Base-by-base conservation (phyloP, 805 yeast genomes). In the Starmera pachycereana region DNA sequence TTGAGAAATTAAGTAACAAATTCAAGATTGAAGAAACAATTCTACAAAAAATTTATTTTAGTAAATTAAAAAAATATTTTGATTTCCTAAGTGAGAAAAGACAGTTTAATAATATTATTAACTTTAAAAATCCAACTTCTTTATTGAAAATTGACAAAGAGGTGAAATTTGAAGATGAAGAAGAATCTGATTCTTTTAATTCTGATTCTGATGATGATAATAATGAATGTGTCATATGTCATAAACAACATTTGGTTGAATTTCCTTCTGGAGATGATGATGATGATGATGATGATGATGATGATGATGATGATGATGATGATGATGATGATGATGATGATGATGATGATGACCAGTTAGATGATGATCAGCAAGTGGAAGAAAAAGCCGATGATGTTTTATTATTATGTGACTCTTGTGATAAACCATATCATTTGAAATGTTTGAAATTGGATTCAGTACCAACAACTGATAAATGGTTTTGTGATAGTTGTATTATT, bases 401-500 rank as follows among this genome's bases (percentile, higher is more conserved):
- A 18, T 52, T 75, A 7, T 22, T 22, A 6, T 89, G 96, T 57
- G 84, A 79, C 49, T 81, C 81, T 32, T 89, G 96, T 53, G 76
- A 81, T 43, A 70, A 69, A 38, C 71, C 74, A 1, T 86, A 64
- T 57, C 96, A 89, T 57, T 65, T 68, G 60, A 60, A 63, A 32
- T 87, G 95, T 53, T 61, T 87, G 27, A 22, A 22, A 22, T 22
- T 22, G 9, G 27, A 22, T 8, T 22, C 27, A 22, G 27, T 22
- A 22, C 27, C 27, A 22, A 22, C 27, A 22, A 22, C 6, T 22
- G 74, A 73, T 10, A 71, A 67, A 13, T 89, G 96, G 95, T 80
- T 71, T 53, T 89, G 97, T 57, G 81, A 81, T 37, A 72, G 72
- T 41, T 89, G 97, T 58, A 63, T 89, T n/a, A 67, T 82, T 12